Percentiles rank a stretch among this genome's conserved stretches.
These are phyloP conservation scores for Epichloe brachyelytri DNA, from an alignment of 2,329 filamentous ascomycete species.

Conservation along the genomic window DNA sequence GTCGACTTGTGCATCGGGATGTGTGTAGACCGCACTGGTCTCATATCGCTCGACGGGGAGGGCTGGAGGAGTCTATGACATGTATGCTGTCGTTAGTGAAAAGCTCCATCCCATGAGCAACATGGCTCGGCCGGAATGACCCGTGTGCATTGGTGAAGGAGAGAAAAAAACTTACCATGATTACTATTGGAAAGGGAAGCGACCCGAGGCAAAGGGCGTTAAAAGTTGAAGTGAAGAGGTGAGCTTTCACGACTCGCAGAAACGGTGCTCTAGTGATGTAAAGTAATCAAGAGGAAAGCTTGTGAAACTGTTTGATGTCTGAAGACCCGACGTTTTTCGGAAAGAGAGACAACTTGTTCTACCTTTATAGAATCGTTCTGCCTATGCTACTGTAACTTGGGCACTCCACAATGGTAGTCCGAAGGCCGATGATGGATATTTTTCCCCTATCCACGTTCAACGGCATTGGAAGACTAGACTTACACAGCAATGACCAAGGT, in stretches of 20 bases:
- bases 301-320: background rate
- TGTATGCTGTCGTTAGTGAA: background rate
- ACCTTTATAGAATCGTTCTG: background rate
- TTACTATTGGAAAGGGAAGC: background rate
- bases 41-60: constrained; percentile 33
- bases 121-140: background rate
- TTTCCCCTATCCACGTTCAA: background rate
- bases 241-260: background rate
- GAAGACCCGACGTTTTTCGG: background rate
- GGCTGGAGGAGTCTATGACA: background rate
- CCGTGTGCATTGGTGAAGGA: too few relatives aligned
- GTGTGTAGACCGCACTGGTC: constrained; percentile 44
- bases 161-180: background rate
- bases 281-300: background rate
- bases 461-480: background rate
- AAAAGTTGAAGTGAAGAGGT: background rate
- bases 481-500: background rate
- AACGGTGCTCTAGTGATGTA: background rate
- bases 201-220: background rate
- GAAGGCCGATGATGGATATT: background rate
- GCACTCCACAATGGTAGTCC: background rate
- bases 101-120: background rate
- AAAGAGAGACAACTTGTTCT: background rate
- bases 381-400: background rate
- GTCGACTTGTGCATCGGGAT: constrained; percentile 46